Evolutionary conservation across 2,329 filamentous ascomycete genomes (phyloP).

Genomic region (Paramyrothecium roridum): DNA sequence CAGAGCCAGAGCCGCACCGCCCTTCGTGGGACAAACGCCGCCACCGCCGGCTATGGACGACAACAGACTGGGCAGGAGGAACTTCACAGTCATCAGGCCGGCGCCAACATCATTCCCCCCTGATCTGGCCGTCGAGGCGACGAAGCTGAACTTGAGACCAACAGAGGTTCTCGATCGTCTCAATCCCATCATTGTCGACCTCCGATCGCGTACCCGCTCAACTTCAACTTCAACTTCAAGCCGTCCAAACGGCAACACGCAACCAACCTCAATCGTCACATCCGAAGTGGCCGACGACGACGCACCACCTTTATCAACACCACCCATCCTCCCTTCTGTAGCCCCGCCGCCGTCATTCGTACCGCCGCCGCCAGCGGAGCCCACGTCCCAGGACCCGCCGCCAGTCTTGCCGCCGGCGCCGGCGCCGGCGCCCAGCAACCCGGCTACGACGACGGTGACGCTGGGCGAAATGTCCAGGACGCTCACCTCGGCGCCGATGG

Average conservation of each 20-base stretch:
- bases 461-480: background rate
- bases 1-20: background rate
- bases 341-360: background rate
- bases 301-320: background rate
- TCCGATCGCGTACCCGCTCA: background rate
- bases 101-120: constrained; percentile 27
- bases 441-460: background rate
- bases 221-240: constrained; percentile 6
- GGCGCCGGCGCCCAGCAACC: background rate
- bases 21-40: background rate
- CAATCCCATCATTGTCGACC: constrained; percentile 7
- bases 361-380: background rate
- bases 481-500: background rate
- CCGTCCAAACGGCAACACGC: background rate
- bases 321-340: background rate
- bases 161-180: constrained; percentile 6
- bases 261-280: background rate
- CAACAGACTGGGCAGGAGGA: constrained; percentile 12
- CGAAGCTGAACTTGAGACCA: constrained; percentile 6
- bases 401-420: background rate
- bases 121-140: constrained; percentile 4
- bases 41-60: background rate
- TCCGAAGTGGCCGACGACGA: background rate
- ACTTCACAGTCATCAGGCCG: constrained; percentile 24
- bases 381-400: background rate